These are phyloP conservation scores for Candida sanyaensis DNA, from an alignment of 1,139 yeast genomes.

Conservation along the genomic window DNA sequence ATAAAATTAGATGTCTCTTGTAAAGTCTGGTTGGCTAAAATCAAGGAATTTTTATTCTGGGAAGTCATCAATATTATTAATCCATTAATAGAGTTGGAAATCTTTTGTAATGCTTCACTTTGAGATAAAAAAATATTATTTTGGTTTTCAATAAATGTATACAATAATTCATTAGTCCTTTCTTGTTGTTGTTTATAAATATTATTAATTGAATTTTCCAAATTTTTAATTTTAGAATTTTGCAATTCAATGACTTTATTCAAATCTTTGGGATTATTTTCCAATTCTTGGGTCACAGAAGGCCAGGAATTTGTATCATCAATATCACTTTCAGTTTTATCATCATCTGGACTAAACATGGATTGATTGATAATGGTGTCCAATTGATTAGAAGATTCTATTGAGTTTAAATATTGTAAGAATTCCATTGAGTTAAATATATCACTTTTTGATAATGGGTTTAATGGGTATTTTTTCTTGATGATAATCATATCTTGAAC, in stretches of 20 bases:
- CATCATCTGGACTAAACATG: constrained; percentile 9
- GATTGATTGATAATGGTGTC: constrained; percentile 11
- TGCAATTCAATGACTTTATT: constrained; percentile 16
- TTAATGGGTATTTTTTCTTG: constrained; percentile 25
- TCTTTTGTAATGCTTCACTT: constrained; percentile 21
- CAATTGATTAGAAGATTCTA: constrained; percentile 15
- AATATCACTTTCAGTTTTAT: constrained; percentile 10
- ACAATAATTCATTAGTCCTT: constrained; percentile 16
- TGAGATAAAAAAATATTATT: constrained; percentile 21
- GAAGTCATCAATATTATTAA: constrained; percentile 21
- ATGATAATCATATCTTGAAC: constrained; percentile 38
- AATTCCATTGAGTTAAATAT: constrained; percentile 27
- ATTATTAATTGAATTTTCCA: constrained; percentile 20
- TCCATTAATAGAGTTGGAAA: constrained; percentile 23
- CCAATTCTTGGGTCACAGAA: constrained; percentile 3
- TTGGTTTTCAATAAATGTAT: constrained; percentile 21
- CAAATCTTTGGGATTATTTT: constrained; percentile 9
- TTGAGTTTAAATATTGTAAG: constrained; percentile 19
- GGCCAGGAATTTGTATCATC: constrained; percentile 12
- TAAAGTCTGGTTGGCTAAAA: constrained; percentile 21
- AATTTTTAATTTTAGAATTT: constrained; percentile 13
- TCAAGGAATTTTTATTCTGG: constrained; percentile 18
- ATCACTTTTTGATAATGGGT: constrained; percentile 28
- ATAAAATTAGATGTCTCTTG: constrained; percentile 20
- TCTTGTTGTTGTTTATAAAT: constrained; percentile 19